Evolutionary conservation across 2,329 filamentous ascomycete species (phyloP).

Genomic region (Ceratocystis lukuohia): DNA sequence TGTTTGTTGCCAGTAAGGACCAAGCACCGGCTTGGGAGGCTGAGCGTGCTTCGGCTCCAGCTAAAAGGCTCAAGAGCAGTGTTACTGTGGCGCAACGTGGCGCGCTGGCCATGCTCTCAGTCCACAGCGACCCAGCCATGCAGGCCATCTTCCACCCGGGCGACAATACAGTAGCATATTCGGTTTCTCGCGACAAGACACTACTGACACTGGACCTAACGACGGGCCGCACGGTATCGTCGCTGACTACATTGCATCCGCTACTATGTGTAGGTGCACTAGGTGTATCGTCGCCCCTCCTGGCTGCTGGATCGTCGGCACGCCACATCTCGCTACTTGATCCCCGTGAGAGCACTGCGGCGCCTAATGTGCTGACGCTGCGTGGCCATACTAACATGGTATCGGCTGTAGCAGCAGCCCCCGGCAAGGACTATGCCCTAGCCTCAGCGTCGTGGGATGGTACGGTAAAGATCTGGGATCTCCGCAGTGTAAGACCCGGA

Average conservation of each 20-base stretch:
- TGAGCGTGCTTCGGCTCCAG: slow-evolving; percentile 40
- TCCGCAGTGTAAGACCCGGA: slow-evolving; percentile 55
- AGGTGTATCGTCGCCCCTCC: slow-evolving; percentile 33
- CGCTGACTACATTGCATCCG: slow-evolving; percentile 69
- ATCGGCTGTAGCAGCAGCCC: slow-evolving; percentile 32
- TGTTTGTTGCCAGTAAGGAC: slow-evolving; percentile 74
- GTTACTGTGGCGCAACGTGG: slow-evolving; percentile 55
- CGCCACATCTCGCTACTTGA: slow-evolving; percentile 89
- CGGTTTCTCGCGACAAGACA: slow-evolving; percentile 79
- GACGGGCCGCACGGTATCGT: slow-evolving; percentile 64
- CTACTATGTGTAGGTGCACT: slow-evolving; percentile 68
- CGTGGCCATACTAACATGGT: slow-evolving; percentile 74
- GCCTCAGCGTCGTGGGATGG: slow-evolving; percentile 86
- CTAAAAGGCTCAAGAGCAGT: slow-evolving; percentile 31
- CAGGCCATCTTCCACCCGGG: slow-evolving; percentile 72
- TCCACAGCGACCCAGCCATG: slow-evolving; percentile 62
- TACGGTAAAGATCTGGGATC: slow-evolving; percentile 86
- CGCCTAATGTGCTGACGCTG: slow-evolving; percentile 77
- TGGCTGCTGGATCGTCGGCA: slow-evolving; percentile 66
- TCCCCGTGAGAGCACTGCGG: slow-evolving; percentile 62
- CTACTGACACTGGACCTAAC: slow-evolving; percentile 84
- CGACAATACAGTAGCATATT: slow-evolving; percentile 82
- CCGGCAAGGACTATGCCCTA: slow-evolving; percentile 63
- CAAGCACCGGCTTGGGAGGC: slow-evolving; percentile 61
- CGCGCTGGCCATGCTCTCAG: slow-evolving; percentile 57